Conservation (phyloP, 106 monocot genomes). For the Dendrobium catenatum region DNA sequence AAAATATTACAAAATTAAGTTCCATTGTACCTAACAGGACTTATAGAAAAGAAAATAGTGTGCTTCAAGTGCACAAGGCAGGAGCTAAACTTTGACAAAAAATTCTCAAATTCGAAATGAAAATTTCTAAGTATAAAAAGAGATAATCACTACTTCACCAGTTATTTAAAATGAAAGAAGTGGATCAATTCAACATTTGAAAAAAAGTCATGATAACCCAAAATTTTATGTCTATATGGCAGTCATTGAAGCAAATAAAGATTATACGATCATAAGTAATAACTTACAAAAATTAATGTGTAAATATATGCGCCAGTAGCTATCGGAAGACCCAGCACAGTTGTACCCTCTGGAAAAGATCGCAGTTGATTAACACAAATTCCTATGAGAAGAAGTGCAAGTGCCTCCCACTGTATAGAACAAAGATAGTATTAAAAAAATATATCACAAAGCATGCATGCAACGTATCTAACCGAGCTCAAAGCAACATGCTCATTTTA, state of each 20-base stretch:
- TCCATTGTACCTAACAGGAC: neutral
- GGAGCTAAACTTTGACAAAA: neutral
- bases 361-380: constrained; percentile 93
- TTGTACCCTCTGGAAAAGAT: constrained; percentile 63
- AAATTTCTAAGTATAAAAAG: neutral
- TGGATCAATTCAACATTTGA: neutral
- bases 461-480: neutral
- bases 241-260: neutral
- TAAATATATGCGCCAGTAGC: constrained; percentile 75
- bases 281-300: constrained; percentile 69
- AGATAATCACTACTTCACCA: constrained; percentile 1
- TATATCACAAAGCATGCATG: neutral
- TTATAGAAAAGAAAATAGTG: neutral
- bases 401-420: constrained; percentile 83
- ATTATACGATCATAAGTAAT: neutral
- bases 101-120: neutral
- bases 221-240: neutral
- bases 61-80: neutral
- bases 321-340: constrained; percentile 62
- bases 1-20: neutral
- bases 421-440: neutral
- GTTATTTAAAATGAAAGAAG: neutral
- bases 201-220: neutral
- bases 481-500: neutral
- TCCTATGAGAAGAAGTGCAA: constrained; percentile 92